A percentile compares a stretch with the other conserved stretches of the same genome.
These are phyloP conservation scores for Pythium biforme DNA, from an alignment of 352 stramenopile genomes.

Conservation along the genomic window DNA sequence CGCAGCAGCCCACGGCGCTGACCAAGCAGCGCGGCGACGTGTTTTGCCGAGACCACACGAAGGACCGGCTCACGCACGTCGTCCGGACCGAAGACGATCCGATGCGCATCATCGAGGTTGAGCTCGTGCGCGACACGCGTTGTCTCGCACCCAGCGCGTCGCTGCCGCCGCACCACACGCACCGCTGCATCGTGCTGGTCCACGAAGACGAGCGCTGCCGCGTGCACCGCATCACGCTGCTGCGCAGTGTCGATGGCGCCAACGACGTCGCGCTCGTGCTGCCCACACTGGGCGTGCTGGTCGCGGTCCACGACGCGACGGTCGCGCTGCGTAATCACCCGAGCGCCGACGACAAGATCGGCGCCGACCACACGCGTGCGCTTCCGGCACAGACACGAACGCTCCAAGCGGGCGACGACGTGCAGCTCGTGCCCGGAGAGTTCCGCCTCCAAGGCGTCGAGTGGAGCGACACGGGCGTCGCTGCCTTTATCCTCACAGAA, in stretches of 20 bases:
- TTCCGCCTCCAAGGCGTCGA: conserved; percentile 3
- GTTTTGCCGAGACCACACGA: conserved; percentile 35
- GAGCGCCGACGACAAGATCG: conserved; percentile 6
- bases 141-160: conserved; percentile 14
- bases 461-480: conserved; percentile 1
- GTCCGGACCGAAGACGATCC: conserved; percentile 31
- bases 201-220: conserved; percentile 41
- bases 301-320: conserved; percentile 18
- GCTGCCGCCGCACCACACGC: conserved; percentile 7
- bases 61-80: conserved; percentile 44
- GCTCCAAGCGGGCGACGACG: conserved; percentile 5
- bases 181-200: conserved; percentile 21
- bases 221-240: conserved; percentile 44
- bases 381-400: background rate
- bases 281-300: conserved; percentile 36
- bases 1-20: conserved; percentile 5
- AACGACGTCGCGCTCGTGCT: conserved; percentile 29
- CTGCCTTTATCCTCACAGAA: conserved; percentile 13
- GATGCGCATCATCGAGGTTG: conserved; percentile 52
- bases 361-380: conserved; percentile 5
- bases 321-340: conserved; percentile 1
- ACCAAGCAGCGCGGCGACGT: conserved; percentile 21
- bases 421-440: conserved; percentile 1
- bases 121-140: conserved; percentile 43
- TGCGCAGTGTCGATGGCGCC: conserved; percentile 21